Evolutionary conservation across 2,329 filamentous ascomycete genomes (phyloP), one percentile per base, ranked within the genome.

Genomic region (Biscogniauxia mediterranea): DNA sequence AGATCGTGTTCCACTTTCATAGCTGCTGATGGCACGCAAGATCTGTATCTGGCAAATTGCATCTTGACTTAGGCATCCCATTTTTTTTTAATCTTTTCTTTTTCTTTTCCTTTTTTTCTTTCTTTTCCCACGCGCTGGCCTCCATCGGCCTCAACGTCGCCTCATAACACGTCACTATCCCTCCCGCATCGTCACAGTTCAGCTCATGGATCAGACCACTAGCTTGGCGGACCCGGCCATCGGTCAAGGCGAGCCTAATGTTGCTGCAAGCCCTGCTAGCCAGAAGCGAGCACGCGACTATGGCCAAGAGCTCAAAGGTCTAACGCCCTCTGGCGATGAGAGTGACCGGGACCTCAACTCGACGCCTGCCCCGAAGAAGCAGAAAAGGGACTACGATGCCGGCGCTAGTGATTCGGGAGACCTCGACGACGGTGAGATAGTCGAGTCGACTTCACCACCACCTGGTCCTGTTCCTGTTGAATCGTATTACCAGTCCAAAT

Each of bases 381-480:
- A 57, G 58, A 73, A 66, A 57, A 59, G 56, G 49, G 55, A 51
- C 13, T n/a, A 59, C 38, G 46, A 49, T n/a, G 56, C 58, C 26
- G 53, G 50, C 56, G 62, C 61, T 28, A 59, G 61, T 54, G 63
- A 64, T 19, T 65, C 68, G 25, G 71, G 70, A 38, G 63, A 66
- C 52, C 56, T 73, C 32, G 74, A 75, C 20, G 73, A 76, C 57
- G 74, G 72, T 55, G 73, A 76, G 65, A 72, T 72, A 65, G 67
- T 71, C 64, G 73, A 74, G 58, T 66, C 66, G 15, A 58, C 50
- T 61, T 62, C 57, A 21, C 51, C 57, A 21, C 51, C 58, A 60
- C 56, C 56, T 54, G 28, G 50, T 38, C 19, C 58, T 42, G 32
- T 46, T 28, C 19, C 58, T 42, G 5, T 28, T 26, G 53, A 28